Conservation (phyloP, 2,329 filamentous ascomycete species). For the Xylaria arbuscula region DNA sequence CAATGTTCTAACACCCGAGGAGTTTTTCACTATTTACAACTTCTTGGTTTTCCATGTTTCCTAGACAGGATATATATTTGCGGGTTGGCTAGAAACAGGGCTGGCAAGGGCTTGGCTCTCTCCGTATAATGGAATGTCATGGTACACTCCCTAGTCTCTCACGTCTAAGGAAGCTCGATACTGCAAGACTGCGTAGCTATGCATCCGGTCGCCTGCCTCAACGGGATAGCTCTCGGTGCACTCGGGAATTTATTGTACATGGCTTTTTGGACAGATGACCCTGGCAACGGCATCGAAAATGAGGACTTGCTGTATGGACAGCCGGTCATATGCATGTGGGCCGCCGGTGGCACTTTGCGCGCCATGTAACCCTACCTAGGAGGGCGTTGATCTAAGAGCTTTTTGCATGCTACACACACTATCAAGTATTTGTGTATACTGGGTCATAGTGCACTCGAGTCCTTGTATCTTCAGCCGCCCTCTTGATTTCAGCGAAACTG, state of each 20-base stretch:
- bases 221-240: conserved; percentile 34
- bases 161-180: not conserved
- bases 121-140: not conserved
- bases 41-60: conserved; percentile 10
- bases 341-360: conserved; percentile 34
- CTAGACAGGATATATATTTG: not conserved
- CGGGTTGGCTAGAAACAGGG: not conserved
- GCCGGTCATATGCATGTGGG: conserved; percentile 38
- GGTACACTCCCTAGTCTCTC: not conserved
- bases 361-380: conserved; percentile 38
- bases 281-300: conserved; percentile 27
- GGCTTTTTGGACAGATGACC: conserved; percentile 27
- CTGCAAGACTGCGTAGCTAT: conserved; percentile 2
- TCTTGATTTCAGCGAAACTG: conserved; percentile 9
- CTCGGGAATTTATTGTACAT: conserved; percentile 24
- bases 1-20: not conserved
- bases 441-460: not conserved
- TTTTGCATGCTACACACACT: not conserved
- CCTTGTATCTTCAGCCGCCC: conserved; percentile 30
- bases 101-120: conserved; percentile 8
- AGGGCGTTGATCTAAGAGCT: conserved; percentile 32
- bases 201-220: conserved; percentile 5
- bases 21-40: not conserved
- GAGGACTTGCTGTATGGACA: conserved; percentile 18
- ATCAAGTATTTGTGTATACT: not conserved